phyloP scores from a whole-genome alignment of 306 rosid genomes.

The Cotoneaster glaucophyllus region DNA sequence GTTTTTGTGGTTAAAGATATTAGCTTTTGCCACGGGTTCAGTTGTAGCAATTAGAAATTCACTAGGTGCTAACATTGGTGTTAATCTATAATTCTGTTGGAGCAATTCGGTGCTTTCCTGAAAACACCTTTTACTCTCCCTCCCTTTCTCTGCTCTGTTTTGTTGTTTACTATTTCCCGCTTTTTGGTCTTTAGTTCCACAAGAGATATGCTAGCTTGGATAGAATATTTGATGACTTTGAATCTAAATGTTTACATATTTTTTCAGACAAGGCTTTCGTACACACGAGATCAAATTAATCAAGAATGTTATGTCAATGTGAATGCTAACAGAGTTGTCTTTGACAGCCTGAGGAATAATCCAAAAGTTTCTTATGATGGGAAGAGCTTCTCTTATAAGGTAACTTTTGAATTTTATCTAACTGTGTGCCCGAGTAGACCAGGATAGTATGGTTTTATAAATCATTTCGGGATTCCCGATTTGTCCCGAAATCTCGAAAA shows the following conservation, averaged over 20 bases:
- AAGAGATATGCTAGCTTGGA: background rate
- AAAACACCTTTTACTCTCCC: background rate
- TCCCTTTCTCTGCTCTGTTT: background rate
- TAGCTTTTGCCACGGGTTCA: background rate
- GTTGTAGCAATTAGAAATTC: background rate
- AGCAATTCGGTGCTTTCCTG: background rate
- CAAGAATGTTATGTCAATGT: conserved; percentile 74
- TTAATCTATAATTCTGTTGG: background rate
- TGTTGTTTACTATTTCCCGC: too few relatives aligned
- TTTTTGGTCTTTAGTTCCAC: too few relatives aligned
- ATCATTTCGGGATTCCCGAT: too few relatives aligned
- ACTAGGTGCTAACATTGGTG: background rate
- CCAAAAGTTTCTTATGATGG: conserved; percentile 89
- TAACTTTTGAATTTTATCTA: conserved; percentile 14
- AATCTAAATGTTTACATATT: conserved; percentile 7
- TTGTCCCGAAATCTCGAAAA: too few relatives aligned
- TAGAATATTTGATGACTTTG: conserved; percentile 1
- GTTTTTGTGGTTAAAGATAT: background rate
- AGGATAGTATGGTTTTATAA: background rate
- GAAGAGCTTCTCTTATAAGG: conserved; percentile 85
- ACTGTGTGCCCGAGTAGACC: conserved; percentile 1
- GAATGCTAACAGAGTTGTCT: conserved; percentile 79
- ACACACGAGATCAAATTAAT: conserved; percentile 74
- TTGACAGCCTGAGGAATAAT: conserved; percentile 80
- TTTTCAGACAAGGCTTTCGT: conserved; percentile 78